Evolutionary conservation across 768 basidiomycete species (phyloP).

Genomic region (Leccinum ochraceum): DNA sequence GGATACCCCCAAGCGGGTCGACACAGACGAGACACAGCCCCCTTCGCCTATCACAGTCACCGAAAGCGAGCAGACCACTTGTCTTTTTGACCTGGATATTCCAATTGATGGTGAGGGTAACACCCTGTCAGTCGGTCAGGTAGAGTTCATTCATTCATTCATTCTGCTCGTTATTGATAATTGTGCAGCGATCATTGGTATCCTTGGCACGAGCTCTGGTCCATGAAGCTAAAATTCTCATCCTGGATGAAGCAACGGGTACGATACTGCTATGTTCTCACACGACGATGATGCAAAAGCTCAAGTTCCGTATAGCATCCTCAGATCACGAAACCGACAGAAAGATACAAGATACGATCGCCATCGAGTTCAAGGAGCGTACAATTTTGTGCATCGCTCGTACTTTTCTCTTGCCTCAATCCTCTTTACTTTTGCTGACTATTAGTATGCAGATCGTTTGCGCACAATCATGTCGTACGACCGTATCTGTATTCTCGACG

Average conservation of each 20-base stretch:
- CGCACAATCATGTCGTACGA: slow-evolving; percentile 89
- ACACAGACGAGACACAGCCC: slow-evolving; percentile 19
- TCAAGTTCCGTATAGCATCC: slow-evolving; percentile 49
- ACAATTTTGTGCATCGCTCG: slow-evolving; percentile 89
- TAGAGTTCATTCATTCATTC: background rate
- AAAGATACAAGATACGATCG: slow-evolving; percentile 90
- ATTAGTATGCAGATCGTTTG: slow-evolving; percentile 67
- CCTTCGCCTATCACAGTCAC: slow-evolving; percentile 34
- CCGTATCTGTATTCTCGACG: slow-evolving; percentile 84
- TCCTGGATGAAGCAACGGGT: slow-evolving; percentile 91
- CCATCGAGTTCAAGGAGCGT: slow-evolving; percentile 77
- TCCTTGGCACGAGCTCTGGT: slow-evolving; percentile 89
- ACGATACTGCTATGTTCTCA: slow-evolving; percentile 1
- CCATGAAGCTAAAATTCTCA: slow-evolving; percentile 79
- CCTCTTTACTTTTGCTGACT: background rate
- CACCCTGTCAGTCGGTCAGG: slow-evolving; percentile 72
- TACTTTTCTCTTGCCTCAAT: slow-evolving; percentile 38
- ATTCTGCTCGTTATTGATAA: slow-evolving; percentile 28
- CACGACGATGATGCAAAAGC: background rate
- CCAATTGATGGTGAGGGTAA: slow-evolving; percentile 83
- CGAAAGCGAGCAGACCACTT: slow-evolving; percentile 40
- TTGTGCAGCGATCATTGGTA: slow-evolving; percentile 72
- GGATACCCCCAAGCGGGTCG: too few species aligned
- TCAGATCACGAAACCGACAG: slow-evolving; percentile 89
- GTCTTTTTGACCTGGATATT: slow-evolving; percentile 80